These are phyloP conservation scores for Boletus bicolor DNA, from an alignment of 768 basidiomycete species.

Conservation along the genomic window DNA sequence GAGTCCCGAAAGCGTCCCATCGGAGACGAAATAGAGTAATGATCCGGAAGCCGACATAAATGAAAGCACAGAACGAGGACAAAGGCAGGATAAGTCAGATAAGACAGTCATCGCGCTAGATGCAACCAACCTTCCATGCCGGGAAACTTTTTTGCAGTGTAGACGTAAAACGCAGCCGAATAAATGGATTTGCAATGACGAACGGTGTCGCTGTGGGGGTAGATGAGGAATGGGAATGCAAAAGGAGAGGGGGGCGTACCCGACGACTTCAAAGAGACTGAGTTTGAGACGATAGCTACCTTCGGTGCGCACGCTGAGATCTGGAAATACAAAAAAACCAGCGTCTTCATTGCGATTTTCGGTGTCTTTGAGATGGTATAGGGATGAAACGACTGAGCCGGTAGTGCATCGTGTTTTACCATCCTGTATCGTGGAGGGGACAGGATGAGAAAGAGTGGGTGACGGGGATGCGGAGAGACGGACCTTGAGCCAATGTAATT, in stretches of 20 bases:
- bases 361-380: constrained; percentile 86
- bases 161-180: constrained; percentile 89
- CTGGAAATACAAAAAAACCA: constrained; percentile 96
- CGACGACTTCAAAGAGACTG: constrained; percentile 86
- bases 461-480: neutral
- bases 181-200: constrained; percentile 89
- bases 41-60: constrained; percentile 18
- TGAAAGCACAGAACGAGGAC: constrained; percentile 13
- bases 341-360: constrained; percentile 66
- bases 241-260: constrained; percentile 48
- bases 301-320: constrained; percentile 88
- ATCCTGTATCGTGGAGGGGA: constrained; percentile 49
- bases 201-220: constrained; percentile 62
- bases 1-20: neutral
- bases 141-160: constrained; percentile 94
- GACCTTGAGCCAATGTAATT: constrained; percentile 84
- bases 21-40: constrained; percentile 15
- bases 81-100: constrained; percentile 16
- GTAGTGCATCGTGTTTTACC: constrained; percentile 90
- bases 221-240: constrained; percentile 1
- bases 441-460: neutral
- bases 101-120: constrained; percentile 11
- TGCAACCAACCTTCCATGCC: constrained; percentile 81
- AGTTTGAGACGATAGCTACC: constrained; percentile 76
- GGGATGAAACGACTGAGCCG: constrained; percentile 82